Evolutionary conservation across 345 rosid species (phyloP).

Genomic region (Citrus sinensis): DVS_A1.0 CM039167.1:5022501-5023000

Average conservation of each 20-base stretch:
- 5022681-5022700: neutral
- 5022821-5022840: neutral
- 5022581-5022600: neutral
- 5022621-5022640: neutral
- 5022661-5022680: neutral
- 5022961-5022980: neutral
- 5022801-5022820: neutral
- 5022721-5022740: neutral
- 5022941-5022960: neutral
- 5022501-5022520: slow-evolving; percentile 26
- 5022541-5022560: neutral
- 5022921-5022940: neutral
- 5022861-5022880: neutral
- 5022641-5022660: neutral
- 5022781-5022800: neutral
- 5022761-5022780: neutral
- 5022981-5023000: neutral
- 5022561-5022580: neutral
- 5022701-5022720: neutral
- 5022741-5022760: neutral
- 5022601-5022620: neutral
- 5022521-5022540: slow-evolving; percentile 14
- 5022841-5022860: no score
- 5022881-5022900: neutral
- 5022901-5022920: neutral